Evolutionary conservation across 768 basidiomycete genomes (phyloP).

Genomic region (Pleurotus salmoneostramineus): DNA sequence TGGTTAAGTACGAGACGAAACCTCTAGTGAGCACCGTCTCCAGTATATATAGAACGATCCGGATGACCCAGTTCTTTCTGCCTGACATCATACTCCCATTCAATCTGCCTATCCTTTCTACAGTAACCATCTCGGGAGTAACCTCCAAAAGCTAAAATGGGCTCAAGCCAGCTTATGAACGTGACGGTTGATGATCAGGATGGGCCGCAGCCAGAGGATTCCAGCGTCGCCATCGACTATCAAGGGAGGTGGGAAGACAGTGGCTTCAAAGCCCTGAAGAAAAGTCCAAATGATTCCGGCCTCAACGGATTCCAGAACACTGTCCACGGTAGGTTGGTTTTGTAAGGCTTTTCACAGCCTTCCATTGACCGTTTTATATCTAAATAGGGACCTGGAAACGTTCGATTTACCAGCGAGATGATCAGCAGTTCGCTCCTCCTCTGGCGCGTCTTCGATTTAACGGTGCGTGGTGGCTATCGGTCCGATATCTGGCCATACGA

Average conservation of each 20-base stretch:
- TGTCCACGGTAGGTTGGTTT: neutral
- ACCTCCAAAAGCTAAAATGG: too few species aligned
- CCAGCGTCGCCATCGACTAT: neutral
- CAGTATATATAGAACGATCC: too few species aligned
- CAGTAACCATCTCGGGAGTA: too few species aligned
- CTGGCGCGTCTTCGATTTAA: neutral
- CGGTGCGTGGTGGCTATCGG: neutral
- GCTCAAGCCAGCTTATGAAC: neutral
- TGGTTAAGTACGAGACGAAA: too few species aligned
- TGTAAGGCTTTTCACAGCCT: neutral
- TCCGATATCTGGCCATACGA: neutral
- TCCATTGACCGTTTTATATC: neutral
- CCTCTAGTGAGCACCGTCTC: too few species aligned
- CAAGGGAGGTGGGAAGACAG: neutral
- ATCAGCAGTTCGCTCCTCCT: neutral
- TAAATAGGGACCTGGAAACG: neutral
- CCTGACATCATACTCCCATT: too few species aligned
- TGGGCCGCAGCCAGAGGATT: neutral
- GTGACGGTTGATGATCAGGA: neutral
- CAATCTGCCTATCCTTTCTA: too few species aligned
- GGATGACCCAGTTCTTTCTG: too few species aligned
- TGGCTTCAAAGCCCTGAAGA: neutral
- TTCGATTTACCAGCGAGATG: neutral
- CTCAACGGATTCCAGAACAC: neutral
- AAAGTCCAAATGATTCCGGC: neutral